phyloP scores from a whole-genome alignment of 1,284 basidiomycete species.

The Fomitopsis pinicola region DNA sequence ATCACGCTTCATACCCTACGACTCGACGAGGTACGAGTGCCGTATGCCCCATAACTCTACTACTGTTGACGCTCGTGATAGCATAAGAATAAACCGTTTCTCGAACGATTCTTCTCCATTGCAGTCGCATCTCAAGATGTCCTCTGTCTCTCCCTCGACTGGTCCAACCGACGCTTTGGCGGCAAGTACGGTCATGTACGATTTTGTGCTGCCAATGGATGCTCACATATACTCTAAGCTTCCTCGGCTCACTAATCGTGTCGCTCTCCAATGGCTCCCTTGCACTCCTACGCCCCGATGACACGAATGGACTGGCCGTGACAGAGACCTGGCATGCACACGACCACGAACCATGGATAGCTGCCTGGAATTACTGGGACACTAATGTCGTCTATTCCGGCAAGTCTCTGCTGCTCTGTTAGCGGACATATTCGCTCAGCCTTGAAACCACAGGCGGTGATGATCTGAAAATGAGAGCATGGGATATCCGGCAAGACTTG shows the following conservation, averaged over 20 bases:
- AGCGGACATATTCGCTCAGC: too few relatives aligned
- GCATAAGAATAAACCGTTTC: constrained; percentile 9
- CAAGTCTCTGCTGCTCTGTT: constrained; percentile 22
- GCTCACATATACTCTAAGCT: constrained; percentile 28
- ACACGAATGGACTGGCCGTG: constrained; percentile 39
- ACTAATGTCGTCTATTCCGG: constrained; percentile 81
- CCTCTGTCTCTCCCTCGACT: constrained; percentile 85
- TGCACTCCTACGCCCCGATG: constrained; percentile 49
- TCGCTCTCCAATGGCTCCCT: constrained; percentile 81
- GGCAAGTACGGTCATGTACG: constrained; percentile 15
- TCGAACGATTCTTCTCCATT: constrained; percentile 48
- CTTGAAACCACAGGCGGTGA: constrained; percentile 75
- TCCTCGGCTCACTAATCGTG: constrained; percentile 57
- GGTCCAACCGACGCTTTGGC: constrained; percentile 63
- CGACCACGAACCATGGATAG: constrained; percentile 93
- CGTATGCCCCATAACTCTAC: not conserved
- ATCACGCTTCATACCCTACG: constrained; percentile 61
- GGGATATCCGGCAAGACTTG: constrained; percentile 80
- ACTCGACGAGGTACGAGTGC: constrained; percentile 39
- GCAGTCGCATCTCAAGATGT: constrained; percentile 52
- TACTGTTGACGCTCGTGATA: not conserved
- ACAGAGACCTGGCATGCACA: constrained; percentile 80
- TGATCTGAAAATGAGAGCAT: constrained; percentile 85
- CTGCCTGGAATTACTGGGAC: constrained; percentile 87
- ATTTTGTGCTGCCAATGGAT: not conserved